phyloP scores from a whole-genome alignment of 176 grass and related monocot genomes.

The Cocos nucifera region DNA sequence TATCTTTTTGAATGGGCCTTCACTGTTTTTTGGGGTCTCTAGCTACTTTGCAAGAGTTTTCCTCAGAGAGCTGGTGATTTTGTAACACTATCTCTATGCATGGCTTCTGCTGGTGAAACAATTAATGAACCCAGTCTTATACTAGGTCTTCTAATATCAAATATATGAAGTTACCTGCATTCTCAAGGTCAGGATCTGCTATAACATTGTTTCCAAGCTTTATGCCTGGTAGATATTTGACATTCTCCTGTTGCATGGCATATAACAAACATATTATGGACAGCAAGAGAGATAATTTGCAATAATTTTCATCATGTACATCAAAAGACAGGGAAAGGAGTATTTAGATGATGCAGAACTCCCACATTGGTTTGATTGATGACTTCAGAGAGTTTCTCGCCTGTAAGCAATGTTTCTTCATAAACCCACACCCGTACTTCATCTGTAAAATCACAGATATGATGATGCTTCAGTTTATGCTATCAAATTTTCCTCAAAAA shows the following conservation, averaged over 20 bases:
- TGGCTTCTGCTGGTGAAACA: too few relatives aligned
- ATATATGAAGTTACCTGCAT: constrained; percentile 44
- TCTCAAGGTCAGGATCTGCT: constrained; percentile 88
- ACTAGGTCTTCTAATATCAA: too few relatives aligned
- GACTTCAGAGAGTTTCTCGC: constrained; percentile 69
- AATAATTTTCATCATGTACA: constrained; percentile 4
- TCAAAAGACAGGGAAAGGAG: constrained; percentile 6
- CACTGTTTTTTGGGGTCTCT: too few relatives aligned
- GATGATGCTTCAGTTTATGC: too few relatives aligned
- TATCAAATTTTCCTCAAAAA: too few relatives aligned
- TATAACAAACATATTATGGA: not conserved
- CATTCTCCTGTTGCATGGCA: constrained; percentile 63
- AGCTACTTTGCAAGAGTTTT: too few relatives aligned
- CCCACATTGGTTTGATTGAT: constrained; percentile 72
- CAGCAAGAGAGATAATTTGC: not conserved
- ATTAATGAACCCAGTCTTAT: too few relatives aligned
- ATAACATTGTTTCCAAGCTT: constrained; percentile 79
- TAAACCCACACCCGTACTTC: constrained; percentile 95
- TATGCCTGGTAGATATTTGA: constrained; percentile 88
- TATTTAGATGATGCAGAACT: constrained; percentile 1
- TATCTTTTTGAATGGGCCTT: too few relatives aligned
- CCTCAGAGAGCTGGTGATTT: too few relatives aligned
- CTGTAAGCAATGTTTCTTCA: constrained; percentile 67
- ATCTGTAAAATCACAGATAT: constrained; percentile 27
- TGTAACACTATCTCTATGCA: too few relatives aligned